phyloP scores from a whole-genome alignment of 1,139 yeast genomes.

The Yarrowia galli region DNA sequence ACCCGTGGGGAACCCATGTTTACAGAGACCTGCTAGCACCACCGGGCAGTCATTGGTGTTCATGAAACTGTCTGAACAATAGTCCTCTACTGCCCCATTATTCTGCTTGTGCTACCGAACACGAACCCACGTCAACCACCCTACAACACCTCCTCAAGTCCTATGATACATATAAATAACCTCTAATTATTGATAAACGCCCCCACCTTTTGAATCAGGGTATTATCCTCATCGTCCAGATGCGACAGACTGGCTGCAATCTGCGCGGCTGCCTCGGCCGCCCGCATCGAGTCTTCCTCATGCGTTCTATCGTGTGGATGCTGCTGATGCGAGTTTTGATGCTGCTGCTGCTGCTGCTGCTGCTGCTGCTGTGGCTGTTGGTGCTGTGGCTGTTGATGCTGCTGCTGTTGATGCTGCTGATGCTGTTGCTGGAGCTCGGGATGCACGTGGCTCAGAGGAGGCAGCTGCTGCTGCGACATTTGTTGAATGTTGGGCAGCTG shows the following conservation, averaged over 20 bases:
- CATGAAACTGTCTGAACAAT: too few relatives aligned
- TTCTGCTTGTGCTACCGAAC: too few relatives aligned
- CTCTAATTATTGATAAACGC: slow-evolving; percentile 47
- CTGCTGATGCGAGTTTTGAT: slow-evolving; percentile 15
- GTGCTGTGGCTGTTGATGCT: slow-evolving; percentile 24
- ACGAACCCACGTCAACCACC: too few relatives aligned
- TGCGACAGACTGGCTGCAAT: slow-evolving; percentile 37
- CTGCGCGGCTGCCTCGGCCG: slow-evolving; percentile 41
- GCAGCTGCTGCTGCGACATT: slow-evolving; percentile 33
- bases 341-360: slow-evolving; percentile 29
- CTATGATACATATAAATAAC: slow-evolving; percentile 24
- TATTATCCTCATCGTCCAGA: slow-evolving; percentile 42
- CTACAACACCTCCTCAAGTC: too few relatives aligned
- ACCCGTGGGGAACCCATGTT: too few relatives aligned
- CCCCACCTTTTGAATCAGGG: slow-evolving; percentile 48
- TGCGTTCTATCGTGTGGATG: slow-evolving; percentile 38
- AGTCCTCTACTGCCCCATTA: too few relatives aligned
- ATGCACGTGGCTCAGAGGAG: slow-evolving; percentile 21
- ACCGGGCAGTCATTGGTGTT: too few relatives aligned
- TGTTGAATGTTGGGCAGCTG: slow-evolving; percentile 28
- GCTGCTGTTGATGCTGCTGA: slow-evolving; percentile 15
- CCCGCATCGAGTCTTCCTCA: slow-evolving; percentile 37
- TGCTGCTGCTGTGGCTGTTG: slow-evolving; percentile 31
- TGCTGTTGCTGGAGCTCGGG: slow-evolving; percentile 32
- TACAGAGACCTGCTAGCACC: too few relatives aligned